Percentiles rank a stretch among this genome's conserved stretches.
phyloP scores from a whole-genome alignment of 257 asterid genomes.

The Solanum paucissectum region DNA sequence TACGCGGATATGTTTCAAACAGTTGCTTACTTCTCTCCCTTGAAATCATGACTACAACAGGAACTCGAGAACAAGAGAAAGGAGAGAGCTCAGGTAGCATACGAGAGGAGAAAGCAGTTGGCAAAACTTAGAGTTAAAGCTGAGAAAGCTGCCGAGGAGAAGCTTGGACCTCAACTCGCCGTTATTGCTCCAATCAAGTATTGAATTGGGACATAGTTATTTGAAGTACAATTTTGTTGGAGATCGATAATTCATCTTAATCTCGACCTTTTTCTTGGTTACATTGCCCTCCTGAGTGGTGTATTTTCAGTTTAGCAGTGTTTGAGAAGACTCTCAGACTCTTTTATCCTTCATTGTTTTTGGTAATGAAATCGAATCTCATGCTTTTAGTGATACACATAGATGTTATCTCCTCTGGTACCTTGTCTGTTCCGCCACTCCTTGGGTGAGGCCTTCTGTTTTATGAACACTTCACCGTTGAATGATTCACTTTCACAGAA shows the following conservation, averaged over 20 bases:
- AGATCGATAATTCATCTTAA: conserved; percentile 2
- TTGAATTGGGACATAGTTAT: conserved; percentile 12
- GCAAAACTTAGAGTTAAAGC: conserved; percentile 58
- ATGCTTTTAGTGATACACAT: neutral
- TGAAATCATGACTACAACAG: conserved; percentile 10
- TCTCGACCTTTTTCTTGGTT: neutral
- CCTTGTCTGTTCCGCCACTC: neutral
- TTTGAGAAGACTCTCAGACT: neutral
- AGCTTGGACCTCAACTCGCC: conserved; percentile 72
- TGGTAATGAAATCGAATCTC: neutral
- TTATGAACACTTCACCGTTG: too few relatives aligned
- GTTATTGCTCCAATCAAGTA: conserved; percentile 61
- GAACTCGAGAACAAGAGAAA: conserved; percentile 91
- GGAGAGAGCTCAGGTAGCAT: conserved; percentile 62
- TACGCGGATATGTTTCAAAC: neutral
- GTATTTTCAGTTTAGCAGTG: neutral
- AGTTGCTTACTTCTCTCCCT: neutral
- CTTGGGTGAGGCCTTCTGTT: too few relatives aligned
- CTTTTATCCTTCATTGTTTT: neutral
- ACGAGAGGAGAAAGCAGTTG: conserved; percentile 81
- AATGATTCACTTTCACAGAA: too few relatives aligned
- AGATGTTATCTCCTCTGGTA: neutral
- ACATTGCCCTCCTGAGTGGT: neutral
- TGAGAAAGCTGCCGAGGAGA: conserved; percentile 69
- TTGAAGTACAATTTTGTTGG: conserved; percentile 17